These are phyloP conservation scores for Obelidium mucronatum DNA, from an alignment of 192 early-diverging fungal genomes.

Conservation along the genomic window DNA sequence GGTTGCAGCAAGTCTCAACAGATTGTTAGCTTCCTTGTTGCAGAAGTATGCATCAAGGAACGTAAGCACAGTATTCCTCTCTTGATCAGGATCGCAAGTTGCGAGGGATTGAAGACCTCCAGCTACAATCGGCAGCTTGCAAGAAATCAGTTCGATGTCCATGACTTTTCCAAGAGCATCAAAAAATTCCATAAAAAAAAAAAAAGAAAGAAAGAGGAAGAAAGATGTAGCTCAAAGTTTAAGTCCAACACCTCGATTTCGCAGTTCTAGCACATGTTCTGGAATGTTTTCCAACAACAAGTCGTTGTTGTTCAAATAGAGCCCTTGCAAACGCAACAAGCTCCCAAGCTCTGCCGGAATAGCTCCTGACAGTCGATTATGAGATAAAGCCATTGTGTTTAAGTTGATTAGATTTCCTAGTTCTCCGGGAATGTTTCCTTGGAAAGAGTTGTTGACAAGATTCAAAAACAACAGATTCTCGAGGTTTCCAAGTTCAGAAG, in stretches of 20 bases:
- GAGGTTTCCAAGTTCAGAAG: background rate
- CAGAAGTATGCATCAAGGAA: conserved; percentile 21
- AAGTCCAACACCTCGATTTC: background rate
- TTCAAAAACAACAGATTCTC: background rate
- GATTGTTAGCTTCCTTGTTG: conserved; percentile 18
- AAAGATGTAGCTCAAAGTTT: background rate
- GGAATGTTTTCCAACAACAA: background rate
- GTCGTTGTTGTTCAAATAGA: background rate
- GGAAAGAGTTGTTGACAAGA: background rate
- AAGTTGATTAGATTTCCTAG: background rate
- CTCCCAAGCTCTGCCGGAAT: background rate
- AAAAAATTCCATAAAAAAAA: background rate
- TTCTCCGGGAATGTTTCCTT: background rate
- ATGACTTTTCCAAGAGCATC: background rate
- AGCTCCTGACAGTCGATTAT: background rate
- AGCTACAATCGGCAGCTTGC: background rate
- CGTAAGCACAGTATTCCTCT: background rate
- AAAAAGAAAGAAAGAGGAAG: background rate
- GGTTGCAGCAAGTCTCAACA: background rate
- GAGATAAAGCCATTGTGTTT: background rate
- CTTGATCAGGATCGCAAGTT: too few species aligned
- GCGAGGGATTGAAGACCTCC: conserved; percentile 13
- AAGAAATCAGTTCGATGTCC: background rate
- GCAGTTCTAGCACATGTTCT: background rate
- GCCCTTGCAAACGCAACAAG: background rate